Conservation (phyloP, 192 early-diverging fungal species). For the Coemansia furcata region DNA sequence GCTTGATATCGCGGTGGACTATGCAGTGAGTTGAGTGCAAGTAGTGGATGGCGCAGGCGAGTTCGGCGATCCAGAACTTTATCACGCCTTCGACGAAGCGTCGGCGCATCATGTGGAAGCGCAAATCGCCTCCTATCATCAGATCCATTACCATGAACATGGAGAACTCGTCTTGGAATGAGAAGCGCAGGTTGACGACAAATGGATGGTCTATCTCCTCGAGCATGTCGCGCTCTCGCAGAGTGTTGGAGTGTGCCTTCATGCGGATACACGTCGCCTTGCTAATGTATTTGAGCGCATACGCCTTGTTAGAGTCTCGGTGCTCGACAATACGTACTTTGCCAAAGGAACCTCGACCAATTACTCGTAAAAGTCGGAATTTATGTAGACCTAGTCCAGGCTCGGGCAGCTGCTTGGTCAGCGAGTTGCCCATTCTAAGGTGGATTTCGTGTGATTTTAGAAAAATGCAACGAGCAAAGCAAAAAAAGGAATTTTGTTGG, state of each 20-base stretch:
- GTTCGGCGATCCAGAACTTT: constrained; percentile 81
- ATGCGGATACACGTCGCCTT: constrained; percentile 81
- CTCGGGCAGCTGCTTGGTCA: constrained; percentile 41
- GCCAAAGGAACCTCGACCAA: constrained; percentile 96
- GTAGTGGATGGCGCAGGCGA: constrained; percentile 75
- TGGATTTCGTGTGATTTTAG: not conserved
- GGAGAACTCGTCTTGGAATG: constrained; percentile 91
- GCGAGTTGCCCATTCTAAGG: constrained; percentile 27
- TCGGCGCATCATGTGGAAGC: constrained; percentile 58
- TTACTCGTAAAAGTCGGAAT: constrained; percentile 84
- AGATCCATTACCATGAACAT: constrained; percentile 89
- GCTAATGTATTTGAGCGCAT: constrained; percentile 91
- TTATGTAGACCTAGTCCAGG: constrained; percentile 65
- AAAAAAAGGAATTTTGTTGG: not conserved
- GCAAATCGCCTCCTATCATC: constrained; percentile 87
- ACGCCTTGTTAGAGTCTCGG: constrained; percentile 70
- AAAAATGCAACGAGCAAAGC: not conserved
- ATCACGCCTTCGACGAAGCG: constrained; percentile 68
- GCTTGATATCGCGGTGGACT: constrained; percentile 86
- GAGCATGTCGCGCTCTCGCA: constrained; percentile 79
- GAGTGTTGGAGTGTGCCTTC: constrained; percentile 64
- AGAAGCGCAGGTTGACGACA: constrained; percentile 80
- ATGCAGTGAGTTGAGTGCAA: constrained; percentile 71
- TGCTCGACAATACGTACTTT: constrained; percentile 96
- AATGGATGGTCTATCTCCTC: constrained; percentile 80